phyloP scores from a whole-genome alignment of 805 yeast genomes.

The Millerago galiae region DNA sequence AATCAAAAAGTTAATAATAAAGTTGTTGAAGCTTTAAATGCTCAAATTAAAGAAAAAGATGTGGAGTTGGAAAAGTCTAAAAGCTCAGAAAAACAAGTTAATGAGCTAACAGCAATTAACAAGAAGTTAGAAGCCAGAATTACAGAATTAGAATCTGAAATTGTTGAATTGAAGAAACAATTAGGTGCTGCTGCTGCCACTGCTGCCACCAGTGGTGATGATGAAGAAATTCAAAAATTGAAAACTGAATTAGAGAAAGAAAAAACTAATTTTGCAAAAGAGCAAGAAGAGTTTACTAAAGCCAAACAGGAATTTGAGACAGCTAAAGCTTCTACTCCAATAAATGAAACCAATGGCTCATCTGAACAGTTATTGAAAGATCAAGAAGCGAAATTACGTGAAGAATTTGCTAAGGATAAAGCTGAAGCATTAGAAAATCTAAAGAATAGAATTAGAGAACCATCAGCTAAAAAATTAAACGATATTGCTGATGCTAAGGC shows the following conservation, averaged over 20 bases:
- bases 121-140: constrained; percentile 27
- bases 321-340: constrained; percentile 9
- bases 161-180: constrained; percentile 9
- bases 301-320: constrained; percentile 3
- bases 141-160: constrained; percentile 10
- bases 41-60: constrained; percentile 18
- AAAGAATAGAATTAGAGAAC: constrained; percentile 31
- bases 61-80: constrained; percentile 25
- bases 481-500: constrained; percentile 22
- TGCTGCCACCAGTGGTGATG: constrained; percentile 8
- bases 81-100: constrained; percentile 32
- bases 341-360: neutral
- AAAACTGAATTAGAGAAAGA: constrained; percentile 4
- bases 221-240: constrained; percentile 7
- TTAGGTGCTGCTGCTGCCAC: neutral
- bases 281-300: constrained; percentile 12
- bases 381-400: constrained; percentile 21
- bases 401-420: constrained; percentile 23
- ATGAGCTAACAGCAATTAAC: constrained; percentile 27
- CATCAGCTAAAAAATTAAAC: constrained; percentile 30
- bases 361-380: constrained; percentile 13
- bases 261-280: constrained; percentile 15
- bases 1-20: constrained; percentile 1
- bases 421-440: constrained; percentile 18
- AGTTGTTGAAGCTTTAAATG: constrained; percentile 10